Percentiles rank a stretch among this genome's conserved stretches.
phyloP scores from a whole-genome alignment of 331 rosid species.

The Rhamnella rubrinervis region DNA sequence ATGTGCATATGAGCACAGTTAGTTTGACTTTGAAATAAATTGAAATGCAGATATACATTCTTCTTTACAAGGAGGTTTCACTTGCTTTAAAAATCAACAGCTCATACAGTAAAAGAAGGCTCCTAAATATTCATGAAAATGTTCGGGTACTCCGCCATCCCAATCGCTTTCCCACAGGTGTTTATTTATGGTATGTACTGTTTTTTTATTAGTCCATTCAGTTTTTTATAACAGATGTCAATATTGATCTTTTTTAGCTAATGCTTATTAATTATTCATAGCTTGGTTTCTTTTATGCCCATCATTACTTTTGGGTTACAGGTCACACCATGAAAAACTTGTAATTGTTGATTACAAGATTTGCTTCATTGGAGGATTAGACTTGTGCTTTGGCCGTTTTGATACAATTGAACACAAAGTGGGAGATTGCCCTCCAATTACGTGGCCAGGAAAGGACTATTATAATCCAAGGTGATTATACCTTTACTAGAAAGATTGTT shows the following conservation, averaged over 20 bases:
- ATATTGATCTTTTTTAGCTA: background rate
- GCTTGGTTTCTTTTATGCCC: background rate
- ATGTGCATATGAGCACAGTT: background rate
- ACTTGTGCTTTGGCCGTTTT: constrained; percentile 52
- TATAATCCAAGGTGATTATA: constrained; percentile 45
- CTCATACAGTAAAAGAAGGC: constrained; percentile 37
- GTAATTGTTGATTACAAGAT: constrained; percentile 46
- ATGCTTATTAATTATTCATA: background rate
- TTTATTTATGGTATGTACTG: constrained; percentile 41
- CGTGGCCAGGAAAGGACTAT: constrained; percentile 57
- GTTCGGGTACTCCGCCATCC: constrained; percentile 45
- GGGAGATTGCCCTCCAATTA: constrained; percentile 39
- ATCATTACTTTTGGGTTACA: constrained; percentile 12
- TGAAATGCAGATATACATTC: constrained; percentile 43
- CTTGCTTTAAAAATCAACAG: constrained; percentile 53
- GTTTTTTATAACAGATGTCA: background rate
- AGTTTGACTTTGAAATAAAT: constrained; percentile 16
- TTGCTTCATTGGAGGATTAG: constrained; percentile 52
- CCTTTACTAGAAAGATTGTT: background rate
- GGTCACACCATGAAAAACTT: constrained; percentile 60
- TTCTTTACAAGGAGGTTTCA: constrained; percentile 53
- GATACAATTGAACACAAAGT: constrained; percentile 49
- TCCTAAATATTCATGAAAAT: constrained; percentile 45
- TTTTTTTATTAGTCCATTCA: background rate
- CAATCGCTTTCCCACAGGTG: constrained; percentile 43